These are phyloP conservation scores for Emmonsiellopsis sp. DNA, from an alignment of 2,329 filamentous ascomycete species.

Conservation along the genomic window DNA sequence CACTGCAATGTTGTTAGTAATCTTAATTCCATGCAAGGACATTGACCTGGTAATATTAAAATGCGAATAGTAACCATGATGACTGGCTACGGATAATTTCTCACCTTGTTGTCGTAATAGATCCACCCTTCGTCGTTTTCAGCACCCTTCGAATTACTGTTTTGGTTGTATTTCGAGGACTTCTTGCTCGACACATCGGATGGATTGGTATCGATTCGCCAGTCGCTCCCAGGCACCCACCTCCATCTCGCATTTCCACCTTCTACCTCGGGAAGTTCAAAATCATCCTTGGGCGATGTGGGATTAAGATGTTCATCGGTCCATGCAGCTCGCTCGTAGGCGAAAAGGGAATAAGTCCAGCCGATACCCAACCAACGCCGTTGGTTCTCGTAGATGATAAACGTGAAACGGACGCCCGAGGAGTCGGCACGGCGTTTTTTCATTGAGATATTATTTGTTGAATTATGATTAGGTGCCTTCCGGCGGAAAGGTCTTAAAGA, in stretches of 20 bases:
- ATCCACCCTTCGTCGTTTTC: constrained; percentile 73
- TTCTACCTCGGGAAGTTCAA: constrained; percentile 59
- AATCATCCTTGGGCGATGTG: constrained; percentile 64
- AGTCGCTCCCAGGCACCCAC: constrained; percentile 79
- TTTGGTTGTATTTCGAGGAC: constrained; percentile 41
- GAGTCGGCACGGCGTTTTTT: constrained; percentile 40
- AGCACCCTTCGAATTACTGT: constrained; percentile 34
- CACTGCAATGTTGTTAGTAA: constrained; percentile 48
- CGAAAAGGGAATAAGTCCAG: constrained; percentile 85
- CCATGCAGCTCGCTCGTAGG: constrained; percentile 84
- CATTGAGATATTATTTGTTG: constrained; percentile 40
- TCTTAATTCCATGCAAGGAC: not conserved
- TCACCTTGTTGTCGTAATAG: constrained; percentile 93
- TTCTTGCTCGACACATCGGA: constrained; percentile 23
- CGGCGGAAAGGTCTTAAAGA: constrained; percentile 26
- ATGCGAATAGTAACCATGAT: not conserved
- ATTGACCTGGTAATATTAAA: not conserved
- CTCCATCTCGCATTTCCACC: constrained; percentile 57
- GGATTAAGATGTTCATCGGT: constrained; percentile 90
- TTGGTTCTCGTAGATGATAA: constrained; percentile 94
- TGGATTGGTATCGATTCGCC: constrained; percentile 68
- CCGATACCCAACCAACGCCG: constrained; percentile 88
- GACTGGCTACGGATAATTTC: constrained; percentile 10
- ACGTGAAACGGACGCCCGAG: constrained; percentile 87
- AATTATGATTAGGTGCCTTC: constrained; percentile 33